Percentiles rank a stretch among this genome's conserved stretches.
phyloP scores from a whole-genome alignment of 805 yeast genomes.

The Zygoascus flipseniorum region DNA sequence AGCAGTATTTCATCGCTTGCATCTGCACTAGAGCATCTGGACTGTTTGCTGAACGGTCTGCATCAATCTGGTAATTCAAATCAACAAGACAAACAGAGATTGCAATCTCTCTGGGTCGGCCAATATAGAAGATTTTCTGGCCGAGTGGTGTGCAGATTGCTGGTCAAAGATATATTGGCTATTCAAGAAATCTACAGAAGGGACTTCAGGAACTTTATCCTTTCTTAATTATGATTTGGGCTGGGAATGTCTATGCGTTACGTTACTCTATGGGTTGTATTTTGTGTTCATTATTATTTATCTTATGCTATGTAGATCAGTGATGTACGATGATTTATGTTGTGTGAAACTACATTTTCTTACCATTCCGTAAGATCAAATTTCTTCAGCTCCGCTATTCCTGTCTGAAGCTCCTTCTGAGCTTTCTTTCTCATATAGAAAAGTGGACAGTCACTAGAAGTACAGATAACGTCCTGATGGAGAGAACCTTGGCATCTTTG shows the following conservation, averaged over 20 bases:
- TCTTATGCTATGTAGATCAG: not conserved
- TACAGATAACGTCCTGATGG: slow-evolving; percentile 91
- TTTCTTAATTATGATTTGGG: not conserved
- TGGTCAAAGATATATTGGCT: slow-evolving; percentile 8
- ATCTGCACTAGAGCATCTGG: slow-evolving; percentile 6
- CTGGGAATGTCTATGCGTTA: not conserved
- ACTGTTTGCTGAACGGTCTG: not conserved
- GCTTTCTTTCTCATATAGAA: slow-evolving; percentile 92
- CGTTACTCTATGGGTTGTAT: not conserved
- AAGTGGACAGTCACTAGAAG: slow-evolving; percentile 94
- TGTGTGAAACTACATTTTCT: not conserved
- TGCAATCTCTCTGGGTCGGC: not conserved
- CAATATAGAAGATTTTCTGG: slow-evolving; percentile 7
- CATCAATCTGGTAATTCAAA: not conserved
- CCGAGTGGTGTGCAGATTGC: slow-evolving; percentile 10
- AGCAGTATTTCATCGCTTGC: slow-evolving; percentile 4
- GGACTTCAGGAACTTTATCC: not conserved
- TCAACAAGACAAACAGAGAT: not conserved
- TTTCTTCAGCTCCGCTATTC: slow-evolving; percentile 49
- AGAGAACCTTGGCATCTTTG: slow-evolving; percentile 95
- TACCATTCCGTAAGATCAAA: slow-evolving; percentile 46
- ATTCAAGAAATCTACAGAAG: not conserved
- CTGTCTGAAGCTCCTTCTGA: slow-evolving; percentile 59
- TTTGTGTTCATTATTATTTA: not conserved
- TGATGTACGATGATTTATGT: not conserved